Base-by-base conservation (phyloP, 2,329 filamentous ascomycete genomes). In the Botrytis fragariae region DNA sequence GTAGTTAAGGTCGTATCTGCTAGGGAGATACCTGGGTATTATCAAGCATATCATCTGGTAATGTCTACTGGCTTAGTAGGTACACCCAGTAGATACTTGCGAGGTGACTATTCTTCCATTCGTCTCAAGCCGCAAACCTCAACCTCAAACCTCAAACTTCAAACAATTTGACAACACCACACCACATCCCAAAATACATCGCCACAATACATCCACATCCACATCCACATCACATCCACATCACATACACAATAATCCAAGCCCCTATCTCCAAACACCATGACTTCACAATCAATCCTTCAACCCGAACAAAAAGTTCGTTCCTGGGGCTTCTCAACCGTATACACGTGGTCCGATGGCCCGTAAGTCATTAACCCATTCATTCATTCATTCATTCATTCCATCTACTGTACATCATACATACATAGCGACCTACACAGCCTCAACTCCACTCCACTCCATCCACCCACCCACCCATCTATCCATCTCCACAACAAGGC, bases 311-410 rank as follows among this genome's bases (percentile, higher is more conserved):
- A 84, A 68, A 84, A 92, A 78, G 91, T 93, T 39, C 85, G 85
- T 51, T 88, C 87, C 1, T 93, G 91, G 91, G 91, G 91, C 1
- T 94, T 93, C 79, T 77, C 81, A 4, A 85, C 89, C 68, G 90
- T 92, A 79, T 92, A 92, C 76, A 93, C 90, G 4, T 93, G 91
- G 91, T 89, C 87, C 12, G 92, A 93, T 81, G 83, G 85, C 35
- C 88, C 90, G 91, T 93, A 86, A 80, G 89, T 86, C 51, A 48
- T 37, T 16, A n/a, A n/a, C 25, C 51, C 51, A 54, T 29, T 29
- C 22, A 10, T 3, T 45, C 8, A 37, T 6, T 37, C 14, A 42
- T 42, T 42, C 14, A 42, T 16, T 39, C 39, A 42, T 14, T 42
- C 42, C 20, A n/a, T 1, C 12, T n/a, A 6, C 25, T 51, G 48